A percentile compares a stretch with the other conserved stretches of the same genome.
phyloP scores from a whole-genome alignment of 768 basidiomycete species.

The Suillus spraguei region DNA sequence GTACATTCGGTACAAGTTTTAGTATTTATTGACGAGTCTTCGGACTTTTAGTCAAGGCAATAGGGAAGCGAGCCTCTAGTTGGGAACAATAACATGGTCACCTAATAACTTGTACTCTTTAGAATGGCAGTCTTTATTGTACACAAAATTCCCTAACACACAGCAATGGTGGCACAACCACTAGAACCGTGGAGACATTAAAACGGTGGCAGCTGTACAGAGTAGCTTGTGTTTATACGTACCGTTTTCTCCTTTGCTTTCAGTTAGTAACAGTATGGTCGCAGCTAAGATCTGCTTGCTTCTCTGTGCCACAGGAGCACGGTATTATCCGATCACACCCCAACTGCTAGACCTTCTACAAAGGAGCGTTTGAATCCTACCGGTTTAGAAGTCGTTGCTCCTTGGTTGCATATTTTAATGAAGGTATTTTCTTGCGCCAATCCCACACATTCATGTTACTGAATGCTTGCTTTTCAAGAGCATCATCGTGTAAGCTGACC shows the following conservation, averaged over 20 bases:
- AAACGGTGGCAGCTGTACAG: no score
- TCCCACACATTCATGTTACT: not conserved
- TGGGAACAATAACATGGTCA: no score
- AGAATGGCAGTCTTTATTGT: no score
- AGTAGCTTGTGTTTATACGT: not conserved
- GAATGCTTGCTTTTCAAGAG: not conserved
- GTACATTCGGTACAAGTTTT: no score
- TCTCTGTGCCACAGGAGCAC: conserved; percentile 2
- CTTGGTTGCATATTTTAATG: not conserved
- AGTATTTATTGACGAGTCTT: no score
- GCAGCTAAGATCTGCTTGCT: conserved; percentile 9
- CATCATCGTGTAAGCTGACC: no score
- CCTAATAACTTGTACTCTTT: no score
- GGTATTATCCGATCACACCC: conserved; percentile 9
- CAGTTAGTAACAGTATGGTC: not conserved
- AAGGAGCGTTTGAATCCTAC: conserved; percentile 6
- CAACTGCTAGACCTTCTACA: conserved; percentile 4
- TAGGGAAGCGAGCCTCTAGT: no score
- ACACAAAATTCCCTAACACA: no score
- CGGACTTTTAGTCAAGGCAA: no score
- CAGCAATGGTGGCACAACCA: no score
- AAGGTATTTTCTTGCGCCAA: conserved; percentile 1
- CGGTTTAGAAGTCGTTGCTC: not conserved
- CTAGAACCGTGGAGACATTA: no score
- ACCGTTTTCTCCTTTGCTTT: not conserved